Conservation (phyloP, 306 rosid genomes). For the Cicer pinnatifidum region DNA sequence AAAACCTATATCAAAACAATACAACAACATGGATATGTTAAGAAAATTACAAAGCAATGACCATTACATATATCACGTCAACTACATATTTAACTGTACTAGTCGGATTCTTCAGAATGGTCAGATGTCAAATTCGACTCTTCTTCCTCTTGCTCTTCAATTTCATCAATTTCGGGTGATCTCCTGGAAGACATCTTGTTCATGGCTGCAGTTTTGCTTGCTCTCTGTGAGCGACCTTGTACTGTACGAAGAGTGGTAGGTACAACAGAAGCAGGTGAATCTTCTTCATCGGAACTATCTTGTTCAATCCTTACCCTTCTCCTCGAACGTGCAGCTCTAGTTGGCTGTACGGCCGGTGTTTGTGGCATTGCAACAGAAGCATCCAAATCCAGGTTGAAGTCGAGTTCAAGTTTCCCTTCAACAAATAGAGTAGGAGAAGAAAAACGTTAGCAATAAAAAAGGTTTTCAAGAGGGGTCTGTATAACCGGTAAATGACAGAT, state of each 20-base stretch:
- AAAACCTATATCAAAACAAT: slow-evolving; percentile 43
- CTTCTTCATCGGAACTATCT: slow-evolving; percentile 70
- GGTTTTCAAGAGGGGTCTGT: neutral
- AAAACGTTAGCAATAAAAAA: slow-evolving; percentile 31
- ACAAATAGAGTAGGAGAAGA: slow-evolving; percentile 16
- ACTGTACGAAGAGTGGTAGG: slow-evolving; percentile 51
- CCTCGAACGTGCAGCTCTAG: slow-evolving; percentile 56
- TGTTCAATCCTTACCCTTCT: slow-evolving; percentile 72
- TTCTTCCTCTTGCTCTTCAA: slow-evolving; percentile 58
- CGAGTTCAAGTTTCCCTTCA: slow-evolving; percentile 56
- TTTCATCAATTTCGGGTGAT: slow-evolving; percentile 49
- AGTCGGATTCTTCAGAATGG: slow-evolving; percentile 59
- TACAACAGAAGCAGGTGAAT: slow-evolving; percentile 60
- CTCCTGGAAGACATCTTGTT: slow-evolving; percentile 61
- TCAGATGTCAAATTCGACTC: slow-evolving; percentile 61
- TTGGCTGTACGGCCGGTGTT: slow-evolving; percentile 66
- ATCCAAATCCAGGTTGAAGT: slow-evolving; percentile 59
- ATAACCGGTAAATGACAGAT: slow-evolving; percentile 4
- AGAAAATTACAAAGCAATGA: slow-evolving; percentile 20
- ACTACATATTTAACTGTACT: slow-evolving; percentile 26
- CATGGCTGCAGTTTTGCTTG: slow-evolving; percentile 87
- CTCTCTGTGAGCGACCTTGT: slow-evolving; percentile 73
- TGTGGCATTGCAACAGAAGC: slow-evolving; percentile 53
- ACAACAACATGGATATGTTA: slow-evolving; percentile 41
- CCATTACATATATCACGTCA: slow-evolving; percentile 18